Evolutionary conservation across 1,284 basidiomycete genomes (phyloP).

Genomic region (Ustilago crameri): DNA sequence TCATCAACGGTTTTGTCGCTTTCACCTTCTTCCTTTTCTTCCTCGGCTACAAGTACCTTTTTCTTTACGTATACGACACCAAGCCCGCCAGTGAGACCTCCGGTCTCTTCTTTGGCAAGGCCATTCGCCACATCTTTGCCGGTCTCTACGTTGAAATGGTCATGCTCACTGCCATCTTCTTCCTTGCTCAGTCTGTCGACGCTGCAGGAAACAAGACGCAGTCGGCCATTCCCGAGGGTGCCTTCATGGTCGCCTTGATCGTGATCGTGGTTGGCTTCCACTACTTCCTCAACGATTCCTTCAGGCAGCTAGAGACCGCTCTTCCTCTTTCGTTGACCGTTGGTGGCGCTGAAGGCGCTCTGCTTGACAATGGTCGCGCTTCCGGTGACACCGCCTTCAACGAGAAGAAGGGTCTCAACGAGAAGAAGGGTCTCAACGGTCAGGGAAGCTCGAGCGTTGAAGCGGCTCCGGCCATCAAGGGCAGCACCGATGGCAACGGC

Average conservation of each 20-base stretch:
- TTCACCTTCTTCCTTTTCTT: constrained; percentile 86
- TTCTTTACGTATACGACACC: constrained; percentile 75
- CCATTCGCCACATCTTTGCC: constrained; percentile 91
- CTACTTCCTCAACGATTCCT: constrained; percentile 67
- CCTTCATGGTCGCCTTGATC: constrained; percentile 84
- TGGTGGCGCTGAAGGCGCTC: constrained; percentile 13
- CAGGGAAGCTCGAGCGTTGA: constrained; percentile 18
- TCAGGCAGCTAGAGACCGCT: constrained; percentile 53
- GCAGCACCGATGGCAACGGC: constrained; percentile 14
- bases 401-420: constrained; percentile 54
- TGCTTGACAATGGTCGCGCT: constrained; percentile 24
- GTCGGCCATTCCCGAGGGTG: constrained; percentile 69
- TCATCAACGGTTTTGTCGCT: constrained; percentile 90
- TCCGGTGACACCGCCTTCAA: constrained; percentile 47
- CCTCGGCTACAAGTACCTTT: constrained; percentile 73
- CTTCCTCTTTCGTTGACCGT: constrained; percentile 55
- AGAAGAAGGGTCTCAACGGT: constrained; percentile 52
- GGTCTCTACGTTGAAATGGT: constrained; percentile 71
- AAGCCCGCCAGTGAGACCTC: constrained; percentile 83
- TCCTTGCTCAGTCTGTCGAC: constrained; percentile 56
- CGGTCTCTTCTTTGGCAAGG: constrained; percentile 93
- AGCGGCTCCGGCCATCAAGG: constrained; percentile 13
- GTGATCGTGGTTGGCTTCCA: constrained; percentile 76
- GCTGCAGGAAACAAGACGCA: constrained; percentile 37
- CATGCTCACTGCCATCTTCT: constrained; percentile 64